A percentile compares a stretch with the other conserved stretches of the same genome.
Evolutionary conservation across 306 rosid species (phyloP).

Genomic region (Quercus bicolor): DNA sequence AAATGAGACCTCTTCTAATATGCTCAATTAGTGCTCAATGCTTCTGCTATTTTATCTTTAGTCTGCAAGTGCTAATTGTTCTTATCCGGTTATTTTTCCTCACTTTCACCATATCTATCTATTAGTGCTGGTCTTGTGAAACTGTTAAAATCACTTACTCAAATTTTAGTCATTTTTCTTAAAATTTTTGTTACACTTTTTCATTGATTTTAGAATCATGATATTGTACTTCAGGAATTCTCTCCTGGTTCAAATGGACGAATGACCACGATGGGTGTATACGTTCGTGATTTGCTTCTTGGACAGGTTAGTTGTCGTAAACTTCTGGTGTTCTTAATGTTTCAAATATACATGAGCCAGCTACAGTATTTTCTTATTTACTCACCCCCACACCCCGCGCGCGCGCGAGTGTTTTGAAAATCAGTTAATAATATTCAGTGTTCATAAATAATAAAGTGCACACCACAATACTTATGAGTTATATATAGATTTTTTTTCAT

Average conservation of each 20-base stretch:
- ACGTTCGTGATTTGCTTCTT: constrained; percentile 93
- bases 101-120: background rate
- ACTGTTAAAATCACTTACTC: background rate
- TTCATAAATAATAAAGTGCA: background rate
- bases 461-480: background rate
- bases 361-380: background rate
- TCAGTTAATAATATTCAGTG: constrained; percentile 18
- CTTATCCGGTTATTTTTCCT: too few species aligned
- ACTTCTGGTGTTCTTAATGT: background rate
- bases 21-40: too few species aligned
- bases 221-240: constrained; percentile 67
- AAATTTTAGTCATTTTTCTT: background rate
- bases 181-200: background rate
- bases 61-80: background rate
- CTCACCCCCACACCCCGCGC: constrained; percentile 1
- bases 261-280: constrained; percentile 93
- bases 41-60: background rate
- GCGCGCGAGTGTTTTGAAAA: constrained; percentile 28
- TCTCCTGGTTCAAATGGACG: constrained; percentile 97
- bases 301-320: constrained; percentile 75
- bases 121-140: background rate
- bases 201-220: constrained; percentile 14
- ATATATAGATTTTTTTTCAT: constrained; percentile 38
- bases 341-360: constrained; percentile 5
- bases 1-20: background rate